These are phyloP conservation scores for Eucalyptus urophylla DNA, from an alignment of 345 rosid species.

Conservation along the genomic window DNA sequence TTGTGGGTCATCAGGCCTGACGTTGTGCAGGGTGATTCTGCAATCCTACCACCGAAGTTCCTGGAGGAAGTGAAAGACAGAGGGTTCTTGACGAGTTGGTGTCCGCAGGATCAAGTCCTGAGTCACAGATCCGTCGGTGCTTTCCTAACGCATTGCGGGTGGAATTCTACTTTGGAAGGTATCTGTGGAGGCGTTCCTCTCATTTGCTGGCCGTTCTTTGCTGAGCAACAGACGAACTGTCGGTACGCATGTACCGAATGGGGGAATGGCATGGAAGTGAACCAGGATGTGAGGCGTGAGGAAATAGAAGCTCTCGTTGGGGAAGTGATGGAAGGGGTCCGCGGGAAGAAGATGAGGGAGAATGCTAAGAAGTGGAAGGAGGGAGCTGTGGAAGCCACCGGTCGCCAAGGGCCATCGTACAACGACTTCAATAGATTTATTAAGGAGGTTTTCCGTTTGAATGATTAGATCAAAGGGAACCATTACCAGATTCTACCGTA, in stretches of 20 bases:
- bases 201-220: conserved; percentile 21
- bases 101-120: conserved; percentile 10
- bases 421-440: background rate
- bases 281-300: conserved; percentile 2
- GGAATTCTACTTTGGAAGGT: conserved; percentile 17
- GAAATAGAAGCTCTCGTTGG: background rate
- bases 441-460: background rate
- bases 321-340: conserved; percentile 4
- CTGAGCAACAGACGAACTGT: conserved; percentile 16
- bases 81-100: conserved; percentile 15
- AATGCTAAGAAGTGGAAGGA: conserved; percentile 17
- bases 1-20: conserved; percentile 18
- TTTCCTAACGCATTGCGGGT: conserved; percentile 21
- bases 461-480: background rate
- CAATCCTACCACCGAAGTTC: conserved; percentile 1
- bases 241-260: conserved; percentile 3
- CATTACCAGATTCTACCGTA: background rate
- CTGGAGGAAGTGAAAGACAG: conserved; percentile 1
- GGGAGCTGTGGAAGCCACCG: conserved; percentile 3
- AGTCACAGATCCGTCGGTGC: conserved; percentile 6
- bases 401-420: conserved; percentile 1
- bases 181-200: conserved; percentile 6
- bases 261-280: conserved; percentile 17
- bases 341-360: conserved; percentile 1
- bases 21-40: conserved; percentile 9